Base-by-base conservation (phyloP, 257 asterid genomes). In the Jacaranda mimosifolia region DNA sequence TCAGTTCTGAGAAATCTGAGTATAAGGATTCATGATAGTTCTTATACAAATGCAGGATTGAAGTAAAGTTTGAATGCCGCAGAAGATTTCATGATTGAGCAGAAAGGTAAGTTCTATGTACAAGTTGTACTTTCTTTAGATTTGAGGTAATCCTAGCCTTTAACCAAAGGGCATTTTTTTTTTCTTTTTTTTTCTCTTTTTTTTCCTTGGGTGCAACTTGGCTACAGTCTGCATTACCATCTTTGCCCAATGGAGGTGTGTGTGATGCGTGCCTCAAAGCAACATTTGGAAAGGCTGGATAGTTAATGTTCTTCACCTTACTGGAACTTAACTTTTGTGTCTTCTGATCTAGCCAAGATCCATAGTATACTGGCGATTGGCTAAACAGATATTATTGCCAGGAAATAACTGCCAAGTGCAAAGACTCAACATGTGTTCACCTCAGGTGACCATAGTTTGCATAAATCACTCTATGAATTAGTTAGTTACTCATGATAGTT, bases 11-110 rank as follows among this genome's bases (percentile, higher is more conserved):
- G 59, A 51, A 60, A 39, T 45, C 15, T 4, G 42, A 51, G 73
- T 26, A 63, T 35, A 21, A 43, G 38, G 60, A 65, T 73, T 64
- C 45, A 56, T 68, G 64, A 11, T 17, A 8, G 35, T 12, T 63
- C 15, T 46, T 64, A 14, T 15, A 39, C 3, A 75, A 67, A 56
- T 79, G 85, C 88, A 84, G 88, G 90, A 84, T 12, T 82, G 82
- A 86, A 68, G 79, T 3, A 73, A 46, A 60, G 73, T 42, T 72
- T 42, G 48, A 63, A 51, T 39, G 56, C 40, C 68, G 26, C 74
- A 6, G 48, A 74, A 55, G 73, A 56, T 55, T 42, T 35, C 56
- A 71, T 74, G 83, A 59, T 55, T 48, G 53, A 56, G 83, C 73
- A 26, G 76, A 71, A 56, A 76, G 65, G 65, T 59, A 14, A 59